Conservation (phyloP, 306 rosid species). For the Phaseolus lunatus region DNA sequence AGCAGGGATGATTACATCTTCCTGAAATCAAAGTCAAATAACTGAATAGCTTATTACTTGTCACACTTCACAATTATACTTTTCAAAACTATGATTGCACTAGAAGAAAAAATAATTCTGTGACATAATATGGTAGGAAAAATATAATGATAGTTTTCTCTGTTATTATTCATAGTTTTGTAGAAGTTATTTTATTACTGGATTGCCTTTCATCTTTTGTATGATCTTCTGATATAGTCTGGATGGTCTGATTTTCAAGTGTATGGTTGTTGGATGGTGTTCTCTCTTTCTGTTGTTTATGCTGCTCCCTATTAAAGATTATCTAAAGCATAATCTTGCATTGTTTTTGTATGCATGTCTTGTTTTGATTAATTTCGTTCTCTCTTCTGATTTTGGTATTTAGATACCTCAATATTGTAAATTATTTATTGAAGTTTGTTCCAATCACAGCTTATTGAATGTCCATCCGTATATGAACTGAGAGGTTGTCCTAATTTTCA, state of each 20-base stretch:
- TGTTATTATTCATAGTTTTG: constrained; percentile 4
- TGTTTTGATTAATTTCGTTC: background rate
- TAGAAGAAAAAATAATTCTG: background rate
- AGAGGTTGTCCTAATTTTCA: constrained; percentile 69
- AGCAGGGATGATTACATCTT: constrained; percentile 30
- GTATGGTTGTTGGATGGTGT: constrained; percentile 19
- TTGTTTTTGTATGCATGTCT: constrained; percentile 11
- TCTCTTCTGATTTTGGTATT: background rate
- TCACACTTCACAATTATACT: constrained; percentile 22
- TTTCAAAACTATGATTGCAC: constrained; percentile 26
- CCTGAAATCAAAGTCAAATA: background rate
- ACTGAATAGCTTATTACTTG: constrained; percentile 22
- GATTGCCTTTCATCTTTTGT: constrained; percentile 17
- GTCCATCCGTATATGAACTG: constrained; percentile 91
- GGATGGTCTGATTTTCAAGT: constrained; percentile 32
- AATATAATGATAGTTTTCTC: constrained; percentile 13
- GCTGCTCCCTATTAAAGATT: constrained; percentile 18
- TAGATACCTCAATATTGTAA: constrained; percentile 36
- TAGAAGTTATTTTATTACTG: constrained; percentile 21
- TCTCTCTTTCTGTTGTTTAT: constrained; percentile 35
- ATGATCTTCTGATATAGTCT: constrained; percentile 28
- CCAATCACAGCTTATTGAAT: constrained; percentile 81
- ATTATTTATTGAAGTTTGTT: constrained; percentile 48
- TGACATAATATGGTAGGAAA: constrained; percentile 9
- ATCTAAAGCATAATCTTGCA: constrained; percentile 27